phyloP scores from a whole-genome alignment of 352 stramenopile genomes.

The Phytophthora pluvialis region DNA sequence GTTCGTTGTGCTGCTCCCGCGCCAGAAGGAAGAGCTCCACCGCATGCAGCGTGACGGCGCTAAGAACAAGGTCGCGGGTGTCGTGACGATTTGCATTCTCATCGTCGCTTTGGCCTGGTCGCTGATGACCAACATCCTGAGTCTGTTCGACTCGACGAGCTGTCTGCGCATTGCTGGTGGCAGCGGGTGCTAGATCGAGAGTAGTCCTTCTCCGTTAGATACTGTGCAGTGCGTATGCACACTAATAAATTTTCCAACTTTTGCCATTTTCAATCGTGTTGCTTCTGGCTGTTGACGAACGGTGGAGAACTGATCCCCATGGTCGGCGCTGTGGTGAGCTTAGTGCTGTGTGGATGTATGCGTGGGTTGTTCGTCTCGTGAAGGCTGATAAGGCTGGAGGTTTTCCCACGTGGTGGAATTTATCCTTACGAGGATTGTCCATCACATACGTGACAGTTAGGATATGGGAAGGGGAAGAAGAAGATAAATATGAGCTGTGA shows the following conservation, averaged over 20 bases:
- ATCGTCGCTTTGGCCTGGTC: constrained; percentile 58
- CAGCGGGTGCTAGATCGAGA: constrained; percentile 29
- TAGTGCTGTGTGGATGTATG: too few species aligned
- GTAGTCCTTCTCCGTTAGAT: constrained; percentile 6
- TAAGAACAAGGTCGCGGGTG: constrained; percentile 43
- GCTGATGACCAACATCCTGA: constrained; percentile 72
- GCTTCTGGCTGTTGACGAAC: neutral
- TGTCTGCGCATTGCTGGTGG: constrained; percentile 59
- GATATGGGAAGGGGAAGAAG: too few species aligned
- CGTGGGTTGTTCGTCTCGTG: too few species aligned
- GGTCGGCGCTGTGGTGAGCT: too few species aligned
- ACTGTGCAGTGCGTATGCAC: constrained; percentile 17
- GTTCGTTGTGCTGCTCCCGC: constrained; percentile 57
- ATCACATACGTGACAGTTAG: too few species aligned
- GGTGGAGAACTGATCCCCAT: too few species aligned
- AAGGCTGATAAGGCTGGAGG: too few species aligned
- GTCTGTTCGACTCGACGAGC: constrained; percentile 56
- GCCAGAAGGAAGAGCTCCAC: constrained; percentile 62
- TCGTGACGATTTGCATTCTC: constrained; percentile 41
- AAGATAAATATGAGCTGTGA: too few species aligned
- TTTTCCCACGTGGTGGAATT: too few species aligned
- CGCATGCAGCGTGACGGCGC: constrained; percentile 46
- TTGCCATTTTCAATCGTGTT: constrained; percentile 3
- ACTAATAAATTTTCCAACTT: constrained; percentile 21
- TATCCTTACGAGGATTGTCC: too few species aligned